A percentile compares a stretch with the other conserved stretches of the same genome.
phyloP scores from a whole-genome alignment of 371 early-diverging fungal species.

The Apophysomyces elegans region DNA sequence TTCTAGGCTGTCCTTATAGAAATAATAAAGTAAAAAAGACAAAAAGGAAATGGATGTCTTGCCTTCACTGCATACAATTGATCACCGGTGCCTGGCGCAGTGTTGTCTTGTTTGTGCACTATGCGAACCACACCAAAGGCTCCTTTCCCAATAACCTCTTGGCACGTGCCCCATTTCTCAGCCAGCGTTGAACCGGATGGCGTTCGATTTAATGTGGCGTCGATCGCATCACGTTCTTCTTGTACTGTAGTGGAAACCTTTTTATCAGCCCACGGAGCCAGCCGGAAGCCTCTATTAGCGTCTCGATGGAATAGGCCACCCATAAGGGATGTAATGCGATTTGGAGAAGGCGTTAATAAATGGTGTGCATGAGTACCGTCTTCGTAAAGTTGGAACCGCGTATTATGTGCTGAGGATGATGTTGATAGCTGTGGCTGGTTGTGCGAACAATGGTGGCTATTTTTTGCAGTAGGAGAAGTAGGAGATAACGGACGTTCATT shows the following conservation, averaged over 20 bases:
- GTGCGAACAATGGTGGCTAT: neutral
- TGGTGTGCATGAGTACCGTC: slow-evolving; percentile 46
- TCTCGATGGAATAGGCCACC: slow-evolving; percentile 31
- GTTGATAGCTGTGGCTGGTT: neutral
- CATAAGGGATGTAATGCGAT: slow-evolving; percentile 35
- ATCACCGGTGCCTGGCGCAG: slow-evolving; percentile 30
- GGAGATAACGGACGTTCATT: neutral
- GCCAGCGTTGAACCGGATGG: slow-evolving; percentile 20
- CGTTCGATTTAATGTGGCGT: slow-evolving; percentile 24
- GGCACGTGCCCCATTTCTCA: slow-evolving; percentile 53
- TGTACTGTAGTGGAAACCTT: slow-evolving; percentile 27
- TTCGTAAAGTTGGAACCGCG: slow-evolving; percentile 35
- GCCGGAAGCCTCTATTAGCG: slow-evolving; percentile 17
- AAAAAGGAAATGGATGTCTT: slow-evolving; percentile 11
- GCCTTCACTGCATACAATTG: slow-evolving; percentile 60
- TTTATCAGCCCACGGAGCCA: slow-evolving; percentile 37
- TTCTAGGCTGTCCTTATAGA: too few species aligned
- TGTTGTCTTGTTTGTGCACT: slow-evolving; percentile 43
- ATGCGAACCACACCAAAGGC: slow-evolving; percentile 56
- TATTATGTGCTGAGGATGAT: neutral
- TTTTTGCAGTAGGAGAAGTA: neutral
- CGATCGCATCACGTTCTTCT: slow-evolving; percentile 35
- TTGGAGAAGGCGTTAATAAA: slow-evolving; percentile 35
- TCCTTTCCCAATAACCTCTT: slow-evolving; percentile 56
- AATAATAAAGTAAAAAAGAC: neutral